Evolutionary conservation across 2,329 filamentous ascomycete species (phyloP), one percentile per base, ranked within the genome.

Genomic region (Hymenoscyphus albidus): DNA sequence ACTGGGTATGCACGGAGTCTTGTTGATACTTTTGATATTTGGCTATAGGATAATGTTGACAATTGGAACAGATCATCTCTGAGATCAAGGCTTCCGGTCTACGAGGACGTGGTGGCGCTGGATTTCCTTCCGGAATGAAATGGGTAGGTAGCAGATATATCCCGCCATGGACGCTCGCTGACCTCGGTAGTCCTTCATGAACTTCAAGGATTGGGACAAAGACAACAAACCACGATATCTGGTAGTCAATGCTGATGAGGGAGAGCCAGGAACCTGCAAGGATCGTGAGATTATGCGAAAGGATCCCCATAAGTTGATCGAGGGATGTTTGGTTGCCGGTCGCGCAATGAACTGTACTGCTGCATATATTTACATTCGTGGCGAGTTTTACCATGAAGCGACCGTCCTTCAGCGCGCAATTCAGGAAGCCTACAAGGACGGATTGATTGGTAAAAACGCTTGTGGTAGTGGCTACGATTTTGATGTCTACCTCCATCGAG

Each of bases 231-330:
- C 95, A 70, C 89, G 95, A 75, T 99, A 99, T 77, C 84, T 99
- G 63, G 94, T 99, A 67, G 92, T 99, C 82, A 99, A 99, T 76
- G 95, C 95, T 71, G 95, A 99, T 78, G 95, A 99, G 82, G 95
- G 95, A 75, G 95, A 99, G 81, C 95, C 95, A 38, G 95, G 95
- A 78, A 99, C 95, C 62, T 99, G 95, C 88, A 99, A 99, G 83
- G 95, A 99, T 80, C 90, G 95, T 76, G 95, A 99, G 80, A 99
- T 99, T 73, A 99, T 99, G 95, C 93, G 95, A 80, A 99, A 99
- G 82, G 95, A 99, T 78, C 95, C 95, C 68, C 95, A 99, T 84
- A 99, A 99, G 85, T 90, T 99, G 70, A 84, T 99, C 76, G 95
- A 99, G 82, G 95, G 95, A 77, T 99, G 95, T 80, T 84, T 99